Evolutionary conservation across 2,329 filamentous ascomycete genomes (phyloP).

Genomic region (Alternaria brassicicola): DNA sequence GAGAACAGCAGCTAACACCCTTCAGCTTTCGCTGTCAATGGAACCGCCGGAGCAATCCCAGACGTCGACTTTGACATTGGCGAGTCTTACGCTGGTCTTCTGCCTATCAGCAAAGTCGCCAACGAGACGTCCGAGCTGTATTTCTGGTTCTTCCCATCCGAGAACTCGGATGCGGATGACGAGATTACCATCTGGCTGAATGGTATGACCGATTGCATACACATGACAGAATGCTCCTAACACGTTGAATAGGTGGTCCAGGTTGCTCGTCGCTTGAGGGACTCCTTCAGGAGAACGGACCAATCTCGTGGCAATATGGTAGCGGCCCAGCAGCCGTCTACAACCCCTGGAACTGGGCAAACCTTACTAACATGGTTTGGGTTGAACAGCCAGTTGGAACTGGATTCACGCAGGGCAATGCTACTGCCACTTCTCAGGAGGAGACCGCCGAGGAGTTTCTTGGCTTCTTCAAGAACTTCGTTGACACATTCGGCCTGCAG

Average conservation of each 20-base stretch:
- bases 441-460: constrained; percentile 75
- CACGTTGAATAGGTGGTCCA: constrained; percentile 38
- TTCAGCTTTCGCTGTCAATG: constrained; percentile 47
- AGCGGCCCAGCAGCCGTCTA: constrained; percentile 47
- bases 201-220: neutral
- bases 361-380: constrained; percentile 76
- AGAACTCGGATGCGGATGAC: constrained; percentile 54
- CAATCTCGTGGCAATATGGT: constrained; percentile 54
- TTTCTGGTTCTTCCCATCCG: constrained; percentile 63
- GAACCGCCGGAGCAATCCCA: constrained; percentile 53
- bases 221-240: neutral
- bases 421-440: constrained; percentile 68
- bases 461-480: constrained; percentile 80
- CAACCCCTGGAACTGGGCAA: constrained; percentile 55
- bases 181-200: constrained; percentile 60
- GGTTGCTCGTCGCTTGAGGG: constrained; percentile 57
- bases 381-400: constrained; percentile 72
- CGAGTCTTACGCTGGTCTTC: constrained; percentile 53
- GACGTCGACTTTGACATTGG: constrained; percentile 54
- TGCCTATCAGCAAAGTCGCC: constrained; percentile 59
- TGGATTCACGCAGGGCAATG: constrained; percentile 70
- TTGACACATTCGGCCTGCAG: constrained; percentile 70
- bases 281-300: constrained; percentile 57
- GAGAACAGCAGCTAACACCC: constrained; percentile 3
- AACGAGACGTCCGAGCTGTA: constrained; percentile 57